Base-by-base conservation (phyloP, 176 grass and related monocot species). In the Eragrostis curvula region DNA sequence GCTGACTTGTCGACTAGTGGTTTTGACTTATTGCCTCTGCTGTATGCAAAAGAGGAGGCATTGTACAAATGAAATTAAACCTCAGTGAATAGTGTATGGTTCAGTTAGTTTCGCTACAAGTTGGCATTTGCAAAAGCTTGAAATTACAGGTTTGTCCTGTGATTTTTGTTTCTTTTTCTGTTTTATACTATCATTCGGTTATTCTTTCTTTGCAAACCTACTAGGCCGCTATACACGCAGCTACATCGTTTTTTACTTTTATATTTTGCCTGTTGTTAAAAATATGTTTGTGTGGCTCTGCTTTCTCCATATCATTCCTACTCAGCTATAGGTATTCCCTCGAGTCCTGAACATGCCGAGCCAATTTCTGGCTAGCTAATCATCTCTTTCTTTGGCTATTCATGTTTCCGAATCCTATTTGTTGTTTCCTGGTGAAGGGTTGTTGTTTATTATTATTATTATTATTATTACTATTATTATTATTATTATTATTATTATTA, bases 91-190 rank as follows among this genome's bases (percentile, higher is more conserved):
- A 5, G 6, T 80, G 17, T 56, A 67, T 86, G 32, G 21, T 80
- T 80, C 30, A 30, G 13, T 80, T 65, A 66, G 10, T 65, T 66
- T 66, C 17, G 43, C 56, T 44, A 70, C 23, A 40, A 40, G 43
- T 32, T 39, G 27, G 59, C 25, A 65, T 60, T 81, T 71, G 41
- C 52, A 47, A 70, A 70, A 81, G 12, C 52, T 60, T 60, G 55
- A 72, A 32, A 47, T 52, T 25, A 44, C 40, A 58, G 24, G 39
- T 43, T 29, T 18, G 8, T 74, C 14, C 23, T 44, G 17, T 44
- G 12, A 16, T 28, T 70, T 70, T 58, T 70, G 17, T 8, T 3
- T 69, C 14, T 43, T 56, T 41, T 47, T 8, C n/a, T 21, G 3
- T 81, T 55, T 15, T 82, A 15, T 61, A 13, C 7, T 69, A 39